Conservation (phyloP, 2,329 filamentous ascomycete genomes). For the Penicillium paneum region DNA sequence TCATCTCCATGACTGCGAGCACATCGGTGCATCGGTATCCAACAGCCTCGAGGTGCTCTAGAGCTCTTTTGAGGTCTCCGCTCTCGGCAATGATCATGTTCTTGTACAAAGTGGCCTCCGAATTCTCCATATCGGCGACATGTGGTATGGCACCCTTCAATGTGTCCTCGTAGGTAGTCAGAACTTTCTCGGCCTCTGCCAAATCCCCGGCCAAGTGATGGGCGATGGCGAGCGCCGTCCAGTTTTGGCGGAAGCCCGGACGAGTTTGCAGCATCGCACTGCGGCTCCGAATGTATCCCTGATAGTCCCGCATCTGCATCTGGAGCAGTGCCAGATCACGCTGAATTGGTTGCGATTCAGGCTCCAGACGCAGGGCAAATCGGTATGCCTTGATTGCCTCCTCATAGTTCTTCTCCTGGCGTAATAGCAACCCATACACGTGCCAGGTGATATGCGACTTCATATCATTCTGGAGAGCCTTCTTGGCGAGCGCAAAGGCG, state of each 20-base stretch:
- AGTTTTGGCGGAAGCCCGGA: constrained; percentile 81
- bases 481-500: constrained; percentile 88
- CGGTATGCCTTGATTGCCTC: constrained; percentile 99
- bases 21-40: constrained; percentile 78
- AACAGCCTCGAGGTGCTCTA: constrained; percentile 79
- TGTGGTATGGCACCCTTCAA: constrained; percentile 74
- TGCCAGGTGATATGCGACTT: constrained; percentile 99
- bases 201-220: constrained; percentile 87
- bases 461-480: constrained; percentile 92
- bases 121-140: constrained; percentile 82
- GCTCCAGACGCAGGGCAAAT: constrained; percentile 86
- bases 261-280: constrained; percentile 81
- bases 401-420: constrained; percentile 94
- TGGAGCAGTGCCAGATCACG: constrained; percentile 90
- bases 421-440: constrained; percentile 92
- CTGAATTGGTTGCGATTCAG: constrained; percentile 91
- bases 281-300: constrained; percentile 87
- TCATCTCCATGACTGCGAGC: constrained; percentile 77
- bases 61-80: constrained; percentile 75
- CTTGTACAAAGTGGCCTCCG: constrained; percentile 91
- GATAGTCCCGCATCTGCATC: constrained; percentile 93
- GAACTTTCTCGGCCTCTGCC: constrained; percentile 79
- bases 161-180: constrained; percentile 90
- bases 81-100: constrained; percentile 90
- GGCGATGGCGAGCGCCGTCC: constrained; percentile 94